phyloP scores from a whole-genome alignment of 2,329 filamentous ascomycete species.

The Fusarium sambucinum region DNA sequence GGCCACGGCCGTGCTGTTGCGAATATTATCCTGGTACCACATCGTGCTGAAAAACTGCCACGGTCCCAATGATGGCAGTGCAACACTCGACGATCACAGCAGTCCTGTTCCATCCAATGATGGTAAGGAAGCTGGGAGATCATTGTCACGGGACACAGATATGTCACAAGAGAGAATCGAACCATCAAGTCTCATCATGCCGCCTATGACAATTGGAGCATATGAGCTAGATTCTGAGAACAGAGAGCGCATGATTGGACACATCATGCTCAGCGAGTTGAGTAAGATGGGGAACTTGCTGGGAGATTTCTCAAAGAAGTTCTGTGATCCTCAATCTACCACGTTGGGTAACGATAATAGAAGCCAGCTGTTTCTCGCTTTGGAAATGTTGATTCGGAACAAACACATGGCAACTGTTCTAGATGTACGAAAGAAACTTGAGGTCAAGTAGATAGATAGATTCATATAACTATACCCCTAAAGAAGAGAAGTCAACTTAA shows the following conservation, averaged over 20 bases:
- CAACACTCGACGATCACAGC: neutral
- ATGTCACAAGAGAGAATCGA: neutral
- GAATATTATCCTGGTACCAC: conserved; percentile 12
- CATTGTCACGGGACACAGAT: neutral
- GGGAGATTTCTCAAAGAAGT: conserved; percentile 8
- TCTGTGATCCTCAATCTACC: conserved; percentile 7
- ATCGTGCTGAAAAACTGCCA: conserved; percentile 6
- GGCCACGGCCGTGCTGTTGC: neutral
- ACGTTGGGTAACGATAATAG: neutral
- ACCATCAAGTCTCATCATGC: conserved; percentile 2
- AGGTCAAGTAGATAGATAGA: neutral
- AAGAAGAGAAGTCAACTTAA: neutral
- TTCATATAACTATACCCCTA: neutral
- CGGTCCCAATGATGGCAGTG: neutral
- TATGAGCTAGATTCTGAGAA: conserved; percentile 16
- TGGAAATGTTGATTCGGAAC: conserved; percentile 15
- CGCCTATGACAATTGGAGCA: conserved; percentile 8
- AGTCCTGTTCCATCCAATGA: neutral
- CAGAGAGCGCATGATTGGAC: conserved; percentile 11
- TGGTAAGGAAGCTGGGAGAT: neutral
- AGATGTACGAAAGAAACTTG: conserved; percentile 1
- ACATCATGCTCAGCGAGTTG: conserved; percentile 9
- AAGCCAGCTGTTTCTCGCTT: conserved; percentile 5
- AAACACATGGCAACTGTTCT: conserved; percentile 3
- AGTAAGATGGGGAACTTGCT: conserved; percentile 8